Evolutionary conservation across 169 alveolate species (phyloP), one percentile per base, ranked within the genome.

Genomic region (Plasmodium billcollinsi): DNA sequence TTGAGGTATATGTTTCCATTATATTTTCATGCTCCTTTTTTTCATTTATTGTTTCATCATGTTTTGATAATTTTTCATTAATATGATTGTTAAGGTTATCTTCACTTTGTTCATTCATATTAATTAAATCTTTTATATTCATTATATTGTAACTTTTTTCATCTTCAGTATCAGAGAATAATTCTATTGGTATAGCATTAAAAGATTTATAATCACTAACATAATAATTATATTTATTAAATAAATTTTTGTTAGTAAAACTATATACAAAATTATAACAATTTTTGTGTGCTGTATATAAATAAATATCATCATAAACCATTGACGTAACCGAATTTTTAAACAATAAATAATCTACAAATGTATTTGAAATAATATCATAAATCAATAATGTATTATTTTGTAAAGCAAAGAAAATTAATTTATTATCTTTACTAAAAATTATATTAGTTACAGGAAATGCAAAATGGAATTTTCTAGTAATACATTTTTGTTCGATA

Each of bases 191-290:
- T 43, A 61, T 54, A 43, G 90, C 90, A 69, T 72, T 26, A 80
- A 80, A 67, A n/a, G 47, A 29, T 20, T 67, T 59, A 45, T 80
- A 69, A 69, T 80, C 90, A 67, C 43, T 80, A 52, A 80, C 73
- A n/a, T 67, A 39, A 61, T 67, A 80, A 21, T 80, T 67, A 49
- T 56, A 43, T 45, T 50, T 80, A 56, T 80, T 80, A 47, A 80
- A 80, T n/a, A 80, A 47, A 69, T 80, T 80, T 80, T 80, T 80
- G 45, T 80, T 80, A 2, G 90, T 80, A 67, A 80, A 80, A 11
- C 78, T 52, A 61, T 80, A 67, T 8, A 80, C 18, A 62, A 56
- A 80, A 49, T 80, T 66, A 5, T 12, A 26, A 15, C 58, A 59
- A 33, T 52, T 58, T 20, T 45, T 54, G 58, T 80, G 90, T 1